Conservation (phyloP, 805 yeast species). For the Pichia cephalocereana region DNA sequence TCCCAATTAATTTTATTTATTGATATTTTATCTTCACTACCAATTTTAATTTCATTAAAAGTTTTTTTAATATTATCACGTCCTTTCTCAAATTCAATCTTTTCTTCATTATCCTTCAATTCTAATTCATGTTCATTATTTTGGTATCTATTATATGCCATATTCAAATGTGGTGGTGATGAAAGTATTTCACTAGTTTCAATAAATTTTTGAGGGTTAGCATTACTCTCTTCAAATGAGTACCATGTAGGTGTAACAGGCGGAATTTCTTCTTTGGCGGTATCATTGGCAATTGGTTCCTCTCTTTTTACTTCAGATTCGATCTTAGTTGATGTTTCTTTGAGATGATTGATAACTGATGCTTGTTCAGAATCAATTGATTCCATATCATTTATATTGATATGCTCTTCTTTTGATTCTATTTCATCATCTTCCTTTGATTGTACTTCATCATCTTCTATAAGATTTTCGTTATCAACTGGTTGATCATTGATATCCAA, state of each 20-base stretch:
- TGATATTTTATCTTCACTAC: constrained; percentile 27
- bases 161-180: constrained; percentile 39
- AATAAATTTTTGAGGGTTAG: constrained; percentile 15
- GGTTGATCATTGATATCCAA: too few relatives aligned
- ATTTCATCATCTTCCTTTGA: neutral
- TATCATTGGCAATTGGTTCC: neutral
- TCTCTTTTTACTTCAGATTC: neutral
- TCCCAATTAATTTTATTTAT: constrained; percentile 59
- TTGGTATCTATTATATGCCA: constrained; percentile 51
- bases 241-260: neutral
- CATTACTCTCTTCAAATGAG: constrained; percentile 7
- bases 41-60: constrained; percentile 39
- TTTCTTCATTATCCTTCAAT: constrained; percentile 40
- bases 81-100: constrained; percentile 42
- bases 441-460: neutral
- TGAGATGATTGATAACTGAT: constrained; percentile 10
- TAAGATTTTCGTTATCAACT: neutral
- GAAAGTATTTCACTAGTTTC: constrained; percentile 4
- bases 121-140: constrained; percentile 45
- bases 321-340: constrained; percentile 1
- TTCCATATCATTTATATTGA: constrained; percentile 4
- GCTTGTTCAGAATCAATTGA: constrained; percentile 7
- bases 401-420: neutral
- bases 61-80: constrained; percentile 33
- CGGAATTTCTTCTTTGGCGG: neutral